Percentiles rank a stretch among this genome's conserved stretches.
Evolutionary conservation across 2,329 filamentous ascomycete species (phyloP).

Genomic region (Acarospora socialis): DNA sequence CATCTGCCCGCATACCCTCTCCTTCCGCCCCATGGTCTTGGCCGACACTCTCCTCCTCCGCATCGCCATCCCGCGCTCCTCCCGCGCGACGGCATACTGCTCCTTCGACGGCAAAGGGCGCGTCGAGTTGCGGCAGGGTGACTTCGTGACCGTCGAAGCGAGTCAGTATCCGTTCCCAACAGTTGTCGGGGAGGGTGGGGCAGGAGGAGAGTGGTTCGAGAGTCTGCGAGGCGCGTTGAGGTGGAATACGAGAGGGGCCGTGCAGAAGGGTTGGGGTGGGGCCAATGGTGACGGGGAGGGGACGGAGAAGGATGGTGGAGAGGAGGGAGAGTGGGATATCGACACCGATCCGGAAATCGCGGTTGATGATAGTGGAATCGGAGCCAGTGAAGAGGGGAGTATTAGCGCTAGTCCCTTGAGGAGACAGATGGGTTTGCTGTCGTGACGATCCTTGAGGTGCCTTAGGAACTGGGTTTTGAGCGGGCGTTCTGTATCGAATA

Average conservation of each 20-base stretch:
- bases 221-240: conserved; percentile 80
- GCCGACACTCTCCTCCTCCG: conserved; percentile 88
- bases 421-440: conserved; percentile 35
- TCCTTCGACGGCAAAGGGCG: conserved; percentile 96
- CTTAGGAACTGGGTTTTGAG: no score
- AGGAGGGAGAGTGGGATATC: conserved; percentile 72
- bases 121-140: conserved; percentile 80
- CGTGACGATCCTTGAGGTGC: not conserved
- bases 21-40: conserved; percentile 94
- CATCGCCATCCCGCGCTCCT: conserved; percentile 70
- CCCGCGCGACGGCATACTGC: conserved; percentile 87
- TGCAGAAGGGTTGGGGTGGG: conserved; percentile 56
- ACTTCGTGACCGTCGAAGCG: conserved; percentile 90
- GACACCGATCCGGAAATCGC: conserved; percentile 57
- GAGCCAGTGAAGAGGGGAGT: conserved; percentile 54
- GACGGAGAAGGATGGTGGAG: conserved; percentile 26
- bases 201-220: conserved; percentile 92
- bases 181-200: conserved; percentile 72
- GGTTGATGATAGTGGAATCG: conserved; percentile 32
- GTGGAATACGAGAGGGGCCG: conserved; percentile 88
- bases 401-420: conserved; percentile 50
- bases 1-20: conserved; percentile 93
- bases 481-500: no score
- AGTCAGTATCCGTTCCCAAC: conserved; percentile 96
- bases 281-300: conserved; percentile 20